These are phyloP conservation scores for Cyclanthera cordifolia DNA, from an alignment of 306 rosid species.

Conservation along the genomic window DNA sequence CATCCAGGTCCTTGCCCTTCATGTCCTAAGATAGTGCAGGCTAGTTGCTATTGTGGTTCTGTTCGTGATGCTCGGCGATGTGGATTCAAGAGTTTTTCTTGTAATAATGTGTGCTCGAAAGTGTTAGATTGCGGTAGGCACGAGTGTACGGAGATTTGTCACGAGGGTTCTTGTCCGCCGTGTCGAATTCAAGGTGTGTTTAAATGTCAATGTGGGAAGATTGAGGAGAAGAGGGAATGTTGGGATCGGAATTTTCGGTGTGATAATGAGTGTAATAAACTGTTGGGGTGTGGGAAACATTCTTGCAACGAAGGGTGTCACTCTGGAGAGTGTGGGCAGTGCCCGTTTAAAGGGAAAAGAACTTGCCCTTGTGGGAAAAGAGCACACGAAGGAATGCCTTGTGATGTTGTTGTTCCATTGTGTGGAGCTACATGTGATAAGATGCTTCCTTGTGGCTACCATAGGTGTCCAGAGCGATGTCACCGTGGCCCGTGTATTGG, in stretches of 20 bases:
- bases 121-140: conserved; percentile 53
- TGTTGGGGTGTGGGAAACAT: conserved; percentile 71
- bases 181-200: conserved; percentile 38
- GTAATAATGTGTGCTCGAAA: conserved; percentile 44
- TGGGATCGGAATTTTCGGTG: conserved; percentile 56
- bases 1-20: conserved; percentile 95
- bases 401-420: conserved; percentile 56
- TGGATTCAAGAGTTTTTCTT: conserved; percentile 65
- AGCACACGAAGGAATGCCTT: conserved; percentile 59
- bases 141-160: conserved; percentile 50
- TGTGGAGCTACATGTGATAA: conserved; percentile 81
- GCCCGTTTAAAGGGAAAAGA: conserved; percentile 75
- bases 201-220: conserved; percentile 58
- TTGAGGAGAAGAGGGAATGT: conserved; percentile 61
- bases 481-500: conserved; percentile 68
- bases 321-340: conserved; percentile 58
- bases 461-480: conserved; percentile 80
- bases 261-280: conserved; percentile 38
- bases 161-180: conserved; percentile 53
- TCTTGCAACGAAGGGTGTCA: conserved; percentile 67
- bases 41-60: conserved; percentile 61
- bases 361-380: conserved; percentile 82
- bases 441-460: conserved; percentile 56
- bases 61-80: conserved; percentile 56
- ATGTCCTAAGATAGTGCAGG: conserved; percentile 68